phyloP scores from a whole-genome alignment of 768 basidiomycete genomes.

The Pulveroboletus sp. region DNA sequence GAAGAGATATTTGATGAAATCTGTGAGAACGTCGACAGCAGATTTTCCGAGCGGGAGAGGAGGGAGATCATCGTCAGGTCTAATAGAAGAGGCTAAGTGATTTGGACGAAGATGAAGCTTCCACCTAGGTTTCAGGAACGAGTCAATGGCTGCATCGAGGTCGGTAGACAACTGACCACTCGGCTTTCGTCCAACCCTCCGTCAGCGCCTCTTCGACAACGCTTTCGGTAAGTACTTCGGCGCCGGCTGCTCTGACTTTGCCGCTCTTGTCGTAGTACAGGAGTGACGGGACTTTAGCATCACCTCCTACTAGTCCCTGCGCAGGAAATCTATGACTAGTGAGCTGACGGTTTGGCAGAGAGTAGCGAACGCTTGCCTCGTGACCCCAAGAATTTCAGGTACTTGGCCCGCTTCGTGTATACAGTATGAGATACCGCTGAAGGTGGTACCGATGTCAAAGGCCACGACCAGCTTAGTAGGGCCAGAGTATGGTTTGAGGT shows the following conservation, averaged over 20 bases:
- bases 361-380: constrained; percentile 1
- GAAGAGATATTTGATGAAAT: constrained; percentile 22
- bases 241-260: constrained; percentile 36
- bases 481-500: constrained; percentile 4
- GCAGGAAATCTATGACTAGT: constrained; percentile 35
- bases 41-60: constrained; percentile 22
- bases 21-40: constrained; percentile 16
- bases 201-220: constrained; percentile 33
- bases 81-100: constrained; percentile 13
- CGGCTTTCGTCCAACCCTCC: constrained; percentile 17
- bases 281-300: constrained; percentile 44
- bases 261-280: constrained; percentile 42
- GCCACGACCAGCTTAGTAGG: constrained; percentile 38
- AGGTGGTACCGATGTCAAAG: constrained; percentile 48
- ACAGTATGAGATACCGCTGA: constrained; percentile 41
- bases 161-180: constrained; percentile 12
- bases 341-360: background rate
- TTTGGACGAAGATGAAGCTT: constrained; percentile 22
- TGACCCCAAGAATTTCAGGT: constrained; percentile 11
- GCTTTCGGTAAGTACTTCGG: constrained; percentile 34
- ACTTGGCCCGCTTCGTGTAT: constrained; percentile 11
- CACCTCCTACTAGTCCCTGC: constrained; percentile 36
- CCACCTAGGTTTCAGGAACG: constrained; percentile 15
- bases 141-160: background rate
- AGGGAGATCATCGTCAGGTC: constrained; percentile 28